These are phyloP conservation scores for Corniculantispora saksenae DNA, from an alignment of 2,329 filamentous ascomycete genomes.

Conservation along the genomic window DNA sequence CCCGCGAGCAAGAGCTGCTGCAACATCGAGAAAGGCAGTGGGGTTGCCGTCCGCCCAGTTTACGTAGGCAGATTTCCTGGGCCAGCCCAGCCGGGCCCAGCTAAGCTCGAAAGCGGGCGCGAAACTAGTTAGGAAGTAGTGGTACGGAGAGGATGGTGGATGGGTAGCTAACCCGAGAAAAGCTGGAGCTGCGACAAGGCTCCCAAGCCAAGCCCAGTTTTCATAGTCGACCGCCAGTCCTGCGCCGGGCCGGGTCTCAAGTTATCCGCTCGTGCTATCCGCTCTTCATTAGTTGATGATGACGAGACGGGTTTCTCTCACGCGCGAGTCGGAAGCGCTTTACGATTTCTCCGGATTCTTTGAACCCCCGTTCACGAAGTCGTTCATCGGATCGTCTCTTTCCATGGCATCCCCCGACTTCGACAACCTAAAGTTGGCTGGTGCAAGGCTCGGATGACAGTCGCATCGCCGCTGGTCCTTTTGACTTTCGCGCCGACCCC, in stretches of 20 bases:
- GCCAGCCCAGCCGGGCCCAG: neutral
- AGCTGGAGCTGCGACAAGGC: neutral
- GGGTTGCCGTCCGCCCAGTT: neutral
- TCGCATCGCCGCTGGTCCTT: neutral
- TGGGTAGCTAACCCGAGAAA: neutral
- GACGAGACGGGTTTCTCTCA: neutral
- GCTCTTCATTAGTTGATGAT: neutral
- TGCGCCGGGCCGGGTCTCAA: neutral
- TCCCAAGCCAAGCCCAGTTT: neutral
- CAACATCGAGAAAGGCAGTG: slow-evolving; percentile 3
- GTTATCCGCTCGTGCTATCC: neutral
- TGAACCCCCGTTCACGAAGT: too few species aligned
- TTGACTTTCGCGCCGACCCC: neutral
- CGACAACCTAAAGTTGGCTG: neutral
- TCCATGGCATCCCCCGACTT: too few species aligned
- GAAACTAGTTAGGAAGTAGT: neutral
- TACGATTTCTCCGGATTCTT: too few species aligned
- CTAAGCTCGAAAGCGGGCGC: neutral
- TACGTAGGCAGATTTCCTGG: neutral
- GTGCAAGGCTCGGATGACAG: neutral
- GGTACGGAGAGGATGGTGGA: too few species aligned
- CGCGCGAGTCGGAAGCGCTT: neutral
- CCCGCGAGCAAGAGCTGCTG: neutral
- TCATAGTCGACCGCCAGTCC: slow-evolving; percentile 1
- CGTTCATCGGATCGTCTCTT: too few species aligned